Percentiles rank a stretch among this genome's conserved stretches.
phyloP scores from a whole-genome alignment of 208 protist species.

The Crithidia expoeki region DNA sequence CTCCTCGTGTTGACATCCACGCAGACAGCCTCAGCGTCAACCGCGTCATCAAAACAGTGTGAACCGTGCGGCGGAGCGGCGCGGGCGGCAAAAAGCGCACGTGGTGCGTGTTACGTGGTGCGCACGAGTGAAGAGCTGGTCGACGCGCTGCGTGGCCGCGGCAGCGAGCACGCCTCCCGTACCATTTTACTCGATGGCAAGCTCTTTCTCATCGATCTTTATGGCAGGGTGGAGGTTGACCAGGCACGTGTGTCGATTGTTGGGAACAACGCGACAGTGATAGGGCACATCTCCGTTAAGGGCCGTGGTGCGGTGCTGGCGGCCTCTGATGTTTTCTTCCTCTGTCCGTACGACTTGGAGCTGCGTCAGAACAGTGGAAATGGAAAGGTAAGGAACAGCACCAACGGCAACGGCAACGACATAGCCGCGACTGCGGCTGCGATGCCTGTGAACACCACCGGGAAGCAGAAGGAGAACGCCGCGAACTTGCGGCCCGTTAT shows the following conservation, averaged over 20 bases:
- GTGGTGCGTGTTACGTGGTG: constrained; percentile 59
- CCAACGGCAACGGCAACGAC: background rate
- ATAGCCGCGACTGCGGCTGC: background rate
- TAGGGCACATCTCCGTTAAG: constrained; percentile 43
- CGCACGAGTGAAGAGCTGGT: constrained; percentile 42
- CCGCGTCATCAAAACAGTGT: background rate
- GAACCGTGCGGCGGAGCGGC: background rate
- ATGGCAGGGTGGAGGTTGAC: constrained; percentile 35
- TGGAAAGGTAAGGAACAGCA: background rate
- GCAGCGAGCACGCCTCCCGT: constrained; percentile 41
- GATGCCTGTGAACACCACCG: background rate
- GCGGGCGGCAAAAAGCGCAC: constrained; percentile 16
- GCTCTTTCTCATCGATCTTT: constrained; percentile 44
- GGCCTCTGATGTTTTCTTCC: constrained; percentile 50
- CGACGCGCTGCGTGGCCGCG: constrained; percentile 48
- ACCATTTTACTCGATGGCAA: constrained; percentile 52
- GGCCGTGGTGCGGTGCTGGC: constrained; percentile 44
- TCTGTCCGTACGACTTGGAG: constrained; percentile 27
- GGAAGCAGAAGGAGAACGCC: constrained; percentile 2
- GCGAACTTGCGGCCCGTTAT: constrained; percentile 35
- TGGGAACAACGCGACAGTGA: constrained; percentile 56
- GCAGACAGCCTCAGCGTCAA: background rate
- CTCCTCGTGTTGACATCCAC: constrained; percentile 15
- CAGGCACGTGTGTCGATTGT: constrained; percentile 53
- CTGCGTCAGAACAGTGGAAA: background rate